Percentiles rank a stretch among this genome's conserved stretches.
phyloP scores from a whole-genome alignment of 805 yeast genomes.

The Candida incommunis region DNA sequence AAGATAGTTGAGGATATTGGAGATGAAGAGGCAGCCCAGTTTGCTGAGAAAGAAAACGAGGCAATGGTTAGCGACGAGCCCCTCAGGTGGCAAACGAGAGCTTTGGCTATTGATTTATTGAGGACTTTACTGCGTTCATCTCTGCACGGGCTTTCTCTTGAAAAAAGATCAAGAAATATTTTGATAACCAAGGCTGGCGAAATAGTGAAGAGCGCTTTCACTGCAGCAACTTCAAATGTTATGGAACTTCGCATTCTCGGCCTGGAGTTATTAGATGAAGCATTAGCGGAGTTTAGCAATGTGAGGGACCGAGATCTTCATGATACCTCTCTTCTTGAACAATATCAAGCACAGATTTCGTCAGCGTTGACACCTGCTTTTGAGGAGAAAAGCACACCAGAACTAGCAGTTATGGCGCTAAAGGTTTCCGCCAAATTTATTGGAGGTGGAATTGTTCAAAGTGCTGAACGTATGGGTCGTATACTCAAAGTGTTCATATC shows the following conservation, averaged over 20 bases:
- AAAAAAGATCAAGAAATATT: slow-evolving; percentile 11
- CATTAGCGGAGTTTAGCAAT: slow-evolving; percentile 46
- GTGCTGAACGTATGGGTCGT: slow-evolving; percentile 33
- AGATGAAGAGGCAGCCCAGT: slow-evolving; percentile 33
- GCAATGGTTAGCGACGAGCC: slow-evolving; percentile 19
- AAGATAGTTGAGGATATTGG: slow-evolving; percentile 13
- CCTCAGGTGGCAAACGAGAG: slow-evolving; percentile 30
- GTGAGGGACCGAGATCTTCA: slow-evolving; percentile 61
- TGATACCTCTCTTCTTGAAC: slow-evolving; percentile 60
- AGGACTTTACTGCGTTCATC: slow-evolving; percentile 13
- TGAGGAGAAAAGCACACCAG: slow-evolving; percentile 53
- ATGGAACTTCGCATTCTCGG: slow-evolving; percentile 49
- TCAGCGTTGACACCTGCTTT: slow-evolving; percentile 86
- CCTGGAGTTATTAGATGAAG: slow-evolving; percentile 45
- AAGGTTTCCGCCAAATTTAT: slow-evolving; percentile 66
- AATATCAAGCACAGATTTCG: slow-evolving; percentile 87
- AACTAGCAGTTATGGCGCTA: slow-evolving; percentile 63
- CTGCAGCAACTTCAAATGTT: slow-evolving; percentile 65
- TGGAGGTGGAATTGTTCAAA: slow-evolving; percentile 39
- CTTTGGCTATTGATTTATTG: slow-evolving; percentile 24
- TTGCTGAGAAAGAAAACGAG: slow-evolving; percentile 13
- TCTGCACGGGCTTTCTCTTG: slow-evolving; percentile 10
- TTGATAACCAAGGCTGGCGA: slow-evolving; percentile 29
- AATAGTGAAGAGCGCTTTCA: slow-evolving; percentile 61
- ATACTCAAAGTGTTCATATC: slow-evolving; percentile 50